phyloP scores from a whole-genome alignment of 345 rosid species.

The Viola odorata region DNA sequence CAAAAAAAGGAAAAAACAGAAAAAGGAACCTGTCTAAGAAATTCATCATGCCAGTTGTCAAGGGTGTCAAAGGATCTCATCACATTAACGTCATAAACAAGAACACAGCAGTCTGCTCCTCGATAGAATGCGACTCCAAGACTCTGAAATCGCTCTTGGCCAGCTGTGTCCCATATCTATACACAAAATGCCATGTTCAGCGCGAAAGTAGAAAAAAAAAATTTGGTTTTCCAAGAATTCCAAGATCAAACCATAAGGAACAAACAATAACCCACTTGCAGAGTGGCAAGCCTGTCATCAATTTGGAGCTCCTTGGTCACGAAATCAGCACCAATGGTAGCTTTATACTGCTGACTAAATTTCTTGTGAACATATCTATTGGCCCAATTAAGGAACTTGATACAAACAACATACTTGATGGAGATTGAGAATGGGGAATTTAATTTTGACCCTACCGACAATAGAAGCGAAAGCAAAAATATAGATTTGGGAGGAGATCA shows the following conservation, averaged over 20 bases:
- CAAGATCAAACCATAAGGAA: constrained; percentile 4
- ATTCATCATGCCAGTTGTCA: constrained; percentile 95
- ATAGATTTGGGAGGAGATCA: not conserved
- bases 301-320: constrained; percentile 96
- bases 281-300: constrained; percentile 86
- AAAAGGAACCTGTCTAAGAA: constrained; percentile 87
- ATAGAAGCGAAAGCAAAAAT: not conserved
- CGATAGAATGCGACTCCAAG: constrained; percentile 96
- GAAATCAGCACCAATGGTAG: constrained; percentile 97
- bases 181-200: not conserved
- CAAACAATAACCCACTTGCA: constrained; percentile 50
- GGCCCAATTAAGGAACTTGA: constrained; percentile 11
- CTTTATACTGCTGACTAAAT: constrained; percentile 95
- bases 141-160: constrained; percentile 94
- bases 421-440: too few relatives aligned
- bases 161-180: constrained; percentile 99
- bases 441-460: too few relatives aligned
- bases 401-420: too few relatives aligned
- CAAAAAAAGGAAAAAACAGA: not conserved
- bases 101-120: constrained; percentile 95
- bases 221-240: constrained; percentile 3
- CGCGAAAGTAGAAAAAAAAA: not conserved
- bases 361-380: constrained; percentile 66
- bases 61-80: constrained; percentile 83
- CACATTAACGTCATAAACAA: constrained; percentile 90